phyloP scores from a whole-genome alignment of 805 yeast genomes.

The Yamadazyma ubonensis region DNA sequence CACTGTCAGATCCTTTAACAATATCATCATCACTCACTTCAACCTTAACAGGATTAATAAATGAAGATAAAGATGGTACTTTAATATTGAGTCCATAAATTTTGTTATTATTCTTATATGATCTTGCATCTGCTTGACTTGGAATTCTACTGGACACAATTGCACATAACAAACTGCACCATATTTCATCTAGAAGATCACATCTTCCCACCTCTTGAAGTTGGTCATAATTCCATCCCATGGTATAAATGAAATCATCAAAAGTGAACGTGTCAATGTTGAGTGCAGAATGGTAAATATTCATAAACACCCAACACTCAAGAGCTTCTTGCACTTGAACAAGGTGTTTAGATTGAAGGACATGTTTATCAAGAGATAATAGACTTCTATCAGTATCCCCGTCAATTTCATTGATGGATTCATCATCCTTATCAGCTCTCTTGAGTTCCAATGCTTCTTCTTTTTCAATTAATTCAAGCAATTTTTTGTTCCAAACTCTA shows the following conservation, averaged over 20 bases:
- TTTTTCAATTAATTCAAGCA: slow-evolving; percentile 13
- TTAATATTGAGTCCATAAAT: slow-evolving; percentile 32
- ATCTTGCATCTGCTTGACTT: slow-evolving; percentile 24
- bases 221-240: slow-evolving; percentile 46
- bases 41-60: slow-evolving; percentile 17
- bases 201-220: slow-evolving; percentile 45
- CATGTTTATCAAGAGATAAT: slow-evolving; percentile 12
- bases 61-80: slow-evolving; percentile 32
- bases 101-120: slow-evolving; percentile 33
- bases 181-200: slow-evolving; percentile 60
- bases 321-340: slow-evolving; percentile 44
- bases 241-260: slow-evolving; percentile 68
- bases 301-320: slow-evolving; percentile 74
- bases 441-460: background rate
- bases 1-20: slow-evolving; percentile 22
- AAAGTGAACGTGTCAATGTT: slow-evolving; percentile 71
- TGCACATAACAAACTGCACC: slow-evolving; percentile 61
- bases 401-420: slow-evolving; percentile 5
- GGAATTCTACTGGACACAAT: slow-evolving; percentile 45
- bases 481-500: slow-evolving; percentile 18
- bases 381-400: slow-evolving; percentile 8
- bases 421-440: slow-evolving; percentile 1
- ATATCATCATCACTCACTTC: slow-evolving; percentile 19
- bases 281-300: slow-evolving; percentile 64
- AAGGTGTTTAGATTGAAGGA: slow-evolving; percentile 15